Evolutionary conservation across 768 basidiomycete genomes (phyloP), one percentile per base, ranked within the genome.

Genomic region (Clathrus columnatus): DNA sequence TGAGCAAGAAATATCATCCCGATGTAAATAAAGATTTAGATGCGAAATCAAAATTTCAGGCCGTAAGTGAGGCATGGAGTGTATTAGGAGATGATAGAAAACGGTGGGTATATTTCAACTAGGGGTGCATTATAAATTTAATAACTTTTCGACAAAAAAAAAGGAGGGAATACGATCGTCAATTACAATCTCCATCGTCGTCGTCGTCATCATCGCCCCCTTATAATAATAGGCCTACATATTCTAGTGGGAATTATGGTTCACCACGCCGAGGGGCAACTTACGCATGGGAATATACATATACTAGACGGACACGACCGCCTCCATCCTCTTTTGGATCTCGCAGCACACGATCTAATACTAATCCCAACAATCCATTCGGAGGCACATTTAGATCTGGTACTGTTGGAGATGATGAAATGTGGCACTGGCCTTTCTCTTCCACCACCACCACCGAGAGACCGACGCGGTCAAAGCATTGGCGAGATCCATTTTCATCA

Each of bases 1-100:
- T 79, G 50, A 78, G 76, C 69, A 79, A 79, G 56, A 58, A 65
- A 57, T 69, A 70, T 48, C 78, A 79, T 51, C 77, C 77, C 1
- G 77, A 78, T 60, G 61, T 73, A 7, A 50, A 57, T 26, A 64
- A 67, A 30, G 75, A 77, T 50, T 64, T 63, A 5, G 46, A 57
- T 2, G 69, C 76, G 1, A 70, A 68, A 53, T 64, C 67, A 54
- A 76, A 65, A 48, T 78, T 76, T 55, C 73, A 73, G 48, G 69
- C 65, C 0, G 70, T 75, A 49, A 77, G 74, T 59, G 78, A 77
- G 49, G 77, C 77, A 2, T 79, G 77, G 45, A 64, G 71, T 1
- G 58, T 76, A 18, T 65, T 78, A 7, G 71, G 73, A 6, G 70
- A 78, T 48, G 75, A 76, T 51, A 65, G 76, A 46, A 70, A 72